phyloP scores from a whole-genome alignment of 768 basidiomycete species.

The Tulasnella sp. region DNA sequence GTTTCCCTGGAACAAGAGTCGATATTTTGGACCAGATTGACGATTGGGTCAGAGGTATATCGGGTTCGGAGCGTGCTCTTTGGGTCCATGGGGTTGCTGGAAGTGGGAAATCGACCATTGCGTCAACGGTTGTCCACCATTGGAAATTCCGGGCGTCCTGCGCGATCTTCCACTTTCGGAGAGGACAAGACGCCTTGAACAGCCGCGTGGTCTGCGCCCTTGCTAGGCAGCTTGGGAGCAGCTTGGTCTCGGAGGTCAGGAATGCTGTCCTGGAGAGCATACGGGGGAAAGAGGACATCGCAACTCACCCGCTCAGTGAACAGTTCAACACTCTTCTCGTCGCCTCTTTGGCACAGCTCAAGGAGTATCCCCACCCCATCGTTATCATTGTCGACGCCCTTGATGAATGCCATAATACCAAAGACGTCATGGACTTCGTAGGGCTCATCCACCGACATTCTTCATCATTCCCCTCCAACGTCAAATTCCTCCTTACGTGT shows the following conservation, averaged over 20 bases:
- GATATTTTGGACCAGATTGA: not conserved
- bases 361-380: not conserved
- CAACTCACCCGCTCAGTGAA: not conserved
- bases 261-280: not conserved
- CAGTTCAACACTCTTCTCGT: not conserved
- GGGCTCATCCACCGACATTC: not conserved
- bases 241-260: not conserved
- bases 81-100: not conserved
- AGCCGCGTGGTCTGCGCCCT: not conserved
- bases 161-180: not conserved
- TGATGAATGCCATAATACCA: not conserved
- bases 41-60: not conserved
- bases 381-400: not conserved
- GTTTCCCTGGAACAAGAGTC: not conserved
- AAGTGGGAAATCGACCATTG: not conserved
- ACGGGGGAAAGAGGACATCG: not conserved
- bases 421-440: not conserved
- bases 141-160: not conserved
- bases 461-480: not conserved
- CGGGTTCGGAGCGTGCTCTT: not conserved
- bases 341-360: not conserved
- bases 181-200: not conserved
- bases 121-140: not conserved
- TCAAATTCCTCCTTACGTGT: not conserved
- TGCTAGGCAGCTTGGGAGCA: not conserved